Percentiles rank a stretch among this genome's conserved stretches.
phyloP scores from a whole-genome alignment of 495 filamentous ascomycete species.

The Xylaria scruposa region DNA sequence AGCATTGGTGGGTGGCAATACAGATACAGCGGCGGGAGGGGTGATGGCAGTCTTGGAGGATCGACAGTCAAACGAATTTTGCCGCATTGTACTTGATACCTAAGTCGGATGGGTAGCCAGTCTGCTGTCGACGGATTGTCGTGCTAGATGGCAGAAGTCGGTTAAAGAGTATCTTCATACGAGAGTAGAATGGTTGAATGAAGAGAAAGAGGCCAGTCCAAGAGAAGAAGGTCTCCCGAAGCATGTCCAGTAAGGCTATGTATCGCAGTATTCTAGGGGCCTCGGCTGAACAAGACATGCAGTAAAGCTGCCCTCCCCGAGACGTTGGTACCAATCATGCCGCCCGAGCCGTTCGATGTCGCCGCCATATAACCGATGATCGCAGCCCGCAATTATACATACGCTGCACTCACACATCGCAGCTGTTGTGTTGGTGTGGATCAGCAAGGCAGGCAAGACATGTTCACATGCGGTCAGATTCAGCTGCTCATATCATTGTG shows the following conservation, averaged over 20 bases:
- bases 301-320: not conserved
- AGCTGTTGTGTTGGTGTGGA: not conserved
- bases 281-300: slow-evolving; percentile 20
- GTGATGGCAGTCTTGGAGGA: not conserved
- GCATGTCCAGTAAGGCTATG: not conserved
- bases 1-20: not conserved
- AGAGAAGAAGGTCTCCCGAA: slow-evolving; percentile 26
- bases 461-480: not conserved
- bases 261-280: not conserved
- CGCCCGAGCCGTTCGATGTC: not conserved
- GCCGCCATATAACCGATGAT: not conserved
- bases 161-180: not conserved
- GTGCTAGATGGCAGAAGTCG: not conserved
- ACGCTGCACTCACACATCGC: not conserved
- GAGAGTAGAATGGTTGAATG: not conserved
- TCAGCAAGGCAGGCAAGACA: not conserved
- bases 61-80: not conserved
- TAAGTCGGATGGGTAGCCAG: not conserved
- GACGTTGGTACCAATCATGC: slow-evolving; percentile 2
- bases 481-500: not conserved
- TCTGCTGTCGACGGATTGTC: not conserved
- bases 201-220: slow-evolving; percentile 11
- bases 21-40: no score
- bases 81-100: not conserved
- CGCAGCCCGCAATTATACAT: not conserved